Evolutionary conservation across 192 early-diverging fungal species (phyloP).

Genomic region (Coemansia biformis): DNA sequence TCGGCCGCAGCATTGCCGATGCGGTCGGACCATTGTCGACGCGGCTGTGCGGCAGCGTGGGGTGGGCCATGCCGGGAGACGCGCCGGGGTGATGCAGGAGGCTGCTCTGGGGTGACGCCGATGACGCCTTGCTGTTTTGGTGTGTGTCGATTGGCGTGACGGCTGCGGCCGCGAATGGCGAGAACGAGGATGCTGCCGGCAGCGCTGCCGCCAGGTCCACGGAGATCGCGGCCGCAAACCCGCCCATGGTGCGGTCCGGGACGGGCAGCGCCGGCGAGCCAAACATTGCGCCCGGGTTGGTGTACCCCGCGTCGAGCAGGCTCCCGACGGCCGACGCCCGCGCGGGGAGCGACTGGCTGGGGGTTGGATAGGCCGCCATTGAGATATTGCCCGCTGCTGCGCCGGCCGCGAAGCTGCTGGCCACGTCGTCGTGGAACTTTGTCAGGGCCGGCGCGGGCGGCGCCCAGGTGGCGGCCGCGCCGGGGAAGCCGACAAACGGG

Average conservation of each 20-base stretch:
- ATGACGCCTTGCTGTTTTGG: constrained; percentile 24
- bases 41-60: constrained; percentile 1
- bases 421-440: constrained; percentile 2
- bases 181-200: constrained; percentile 9
- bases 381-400: background rate
- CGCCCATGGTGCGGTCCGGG: background rate
- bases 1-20: constrained; percentile 7
- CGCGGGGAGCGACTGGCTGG: constrained; percentile 18
- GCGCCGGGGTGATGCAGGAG: constrained; percentile 5
- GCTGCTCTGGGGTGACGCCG: constrained; percentile 8
- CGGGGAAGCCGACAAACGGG: background rate
- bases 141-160: constrained; percentile 8
- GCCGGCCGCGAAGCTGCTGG: constrained; percentile 2
- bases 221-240: background rate
- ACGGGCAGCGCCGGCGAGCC: constrained; percentile 2
- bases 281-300: constrained; percentile 7
- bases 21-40: constrained; percentile 6
- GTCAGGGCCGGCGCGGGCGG: background rate
- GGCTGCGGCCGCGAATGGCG: constrained; percentile 12
- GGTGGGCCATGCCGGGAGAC: constrained; percentile 12
- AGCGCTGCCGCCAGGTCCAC: constrained; percentile 1
- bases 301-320: constrained; percentile 14
- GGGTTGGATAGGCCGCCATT: constrained; percentile 13
- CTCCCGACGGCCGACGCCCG: constrained; percentile 14
- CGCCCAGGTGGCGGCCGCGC: background rate